Evolutionary conservation across 2,329 filamentous ascomycete genomes (phyloP).

Genomic region (Verticillium nubilum): DNA sequence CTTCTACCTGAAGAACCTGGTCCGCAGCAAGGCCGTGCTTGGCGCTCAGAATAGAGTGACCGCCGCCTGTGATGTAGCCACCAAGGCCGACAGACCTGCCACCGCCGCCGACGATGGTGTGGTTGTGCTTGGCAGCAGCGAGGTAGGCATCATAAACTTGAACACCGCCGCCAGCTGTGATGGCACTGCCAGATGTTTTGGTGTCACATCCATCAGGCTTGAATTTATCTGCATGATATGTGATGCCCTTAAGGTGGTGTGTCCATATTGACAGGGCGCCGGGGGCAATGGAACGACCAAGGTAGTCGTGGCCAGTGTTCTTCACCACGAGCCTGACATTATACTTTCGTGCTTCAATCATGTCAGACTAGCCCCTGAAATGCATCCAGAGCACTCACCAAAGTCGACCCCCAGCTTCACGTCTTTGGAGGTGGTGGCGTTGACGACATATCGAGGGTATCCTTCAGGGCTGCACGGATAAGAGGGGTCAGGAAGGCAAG

Average conservation of each 20-base stretch:
- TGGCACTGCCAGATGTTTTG: constrained; percentile 38
- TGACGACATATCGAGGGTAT: constrained; percentile 30
- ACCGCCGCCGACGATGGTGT: constrained; percentile 49
- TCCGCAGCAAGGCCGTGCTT: constrained; percentile 57
- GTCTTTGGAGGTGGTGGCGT: constrained; percentile 25
- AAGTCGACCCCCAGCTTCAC: constrained; percentile 33
- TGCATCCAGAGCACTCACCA: constrained; percentile 20
- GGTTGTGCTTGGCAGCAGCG: constrained; percentile 34
- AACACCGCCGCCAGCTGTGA: constrained; percentile 48
- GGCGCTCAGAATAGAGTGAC: constrained; percentile 49
- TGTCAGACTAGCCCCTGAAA: neutral
- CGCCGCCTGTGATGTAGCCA: constrained; percentile 57
- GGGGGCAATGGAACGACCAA: constrained; percentile 38
- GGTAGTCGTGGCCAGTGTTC: constrained; percentile 35
- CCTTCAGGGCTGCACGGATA: constrained; percentile 26
- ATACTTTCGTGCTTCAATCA: constrained; percentile 23
- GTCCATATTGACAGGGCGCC: constrained; percentile 51
- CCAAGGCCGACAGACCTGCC: constrained; percentile 52
- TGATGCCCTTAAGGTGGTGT: constrained; percentile 33
- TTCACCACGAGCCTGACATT: constrained; percentile 37
- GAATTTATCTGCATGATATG: constrained; percentile 9
- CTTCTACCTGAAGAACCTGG: constrained; percentile 52
- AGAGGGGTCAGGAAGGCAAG: constrained; percentile 37
- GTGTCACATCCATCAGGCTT: constrained; percentile 26
- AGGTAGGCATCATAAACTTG: constrained; percentile 44